Base-by-base conservation (phyloP, 306 rosid species). In the Corylus avellana region DNA sequence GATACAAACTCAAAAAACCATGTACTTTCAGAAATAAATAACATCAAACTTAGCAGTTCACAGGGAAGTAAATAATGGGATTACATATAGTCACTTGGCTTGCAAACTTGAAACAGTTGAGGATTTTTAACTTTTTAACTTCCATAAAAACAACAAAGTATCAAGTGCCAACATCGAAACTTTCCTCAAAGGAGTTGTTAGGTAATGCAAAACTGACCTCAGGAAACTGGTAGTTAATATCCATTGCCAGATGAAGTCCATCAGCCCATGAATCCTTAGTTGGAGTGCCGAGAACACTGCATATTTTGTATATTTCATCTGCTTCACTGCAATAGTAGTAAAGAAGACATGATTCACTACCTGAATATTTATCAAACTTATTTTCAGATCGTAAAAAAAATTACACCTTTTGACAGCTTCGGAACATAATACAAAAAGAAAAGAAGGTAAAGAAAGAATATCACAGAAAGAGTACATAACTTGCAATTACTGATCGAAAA, bases 261-360 rank as follows among this genome's bases (percentile, higher is more conserved):
- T 81, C 97, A 48, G 92, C 85, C 99, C 99, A 96, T 55, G 94
- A 84, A 69, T 88, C 93, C 73, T 59, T 78, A 22, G 89, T 96
- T 77, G 99, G 99, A 77, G 81, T 93, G 86, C 99, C 98, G 11
- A 93, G 90, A 73, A 96, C 94, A 80, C 92, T 86, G 77, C 99
- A 96, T 72, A 96, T 93, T 89, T 96, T 96, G 87, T 84, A 88
- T 73, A 96, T 88, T 86, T 96, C 98, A 82, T 96, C 99, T 12
- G 90, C 89, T 84, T 93, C 98, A 79, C 98, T 96, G 98, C 84
- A 83, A 6, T 22, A 49, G 53, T 35, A 42, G 13, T 73, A 58
- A 77, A 22, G 49, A 76, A 18, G 50, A 71, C 57, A 83, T 75
- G 6, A 78, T 44, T 67, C 56, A 47, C 73, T 14, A 42, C 50